phyloP scores from a whole-genome alignment of 257 asterid genomes.

The Rehmannia glutinosa region DNA sequence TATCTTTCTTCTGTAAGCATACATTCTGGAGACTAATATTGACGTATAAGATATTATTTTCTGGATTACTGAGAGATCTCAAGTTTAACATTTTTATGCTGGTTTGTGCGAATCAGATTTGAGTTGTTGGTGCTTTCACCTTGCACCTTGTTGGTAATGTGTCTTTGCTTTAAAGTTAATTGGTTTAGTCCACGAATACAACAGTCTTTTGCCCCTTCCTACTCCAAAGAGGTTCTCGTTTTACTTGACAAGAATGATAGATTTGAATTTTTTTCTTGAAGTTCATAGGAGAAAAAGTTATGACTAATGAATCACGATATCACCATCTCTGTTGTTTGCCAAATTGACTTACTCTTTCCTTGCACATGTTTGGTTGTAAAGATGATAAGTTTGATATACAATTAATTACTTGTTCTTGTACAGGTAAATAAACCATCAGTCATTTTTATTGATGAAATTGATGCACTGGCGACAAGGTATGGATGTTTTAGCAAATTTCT shows the following conservation, averaged over 20 bases:
- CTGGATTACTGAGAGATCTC: not conserved
- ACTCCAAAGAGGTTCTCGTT: too few species aligned
- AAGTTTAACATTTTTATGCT: not conserved
- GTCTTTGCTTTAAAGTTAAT: too few species aligned
- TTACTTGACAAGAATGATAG: too few species aligned
- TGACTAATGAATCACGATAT: not conserved
- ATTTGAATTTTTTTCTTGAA: too few species aligned
- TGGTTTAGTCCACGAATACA: too few species aligned
- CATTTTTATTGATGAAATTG: slow-evolving; percentile 96
- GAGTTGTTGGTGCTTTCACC: too few species aligned
- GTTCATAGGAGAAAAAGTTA: not conserved
- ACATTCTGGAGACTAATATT: too few species aligned
- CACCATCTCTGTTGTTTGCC: not conserved
- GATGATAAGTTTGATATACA: not conserved
- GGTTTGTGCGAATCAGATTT: not conserved
- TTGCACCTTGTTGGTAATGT: too few species aligned
- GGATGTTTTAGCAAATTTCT: slow-evolving; percentile 13
- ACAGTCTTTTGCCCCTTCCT: too few species aligned
- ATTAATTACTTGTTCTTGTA: slow-evolving; percentile 25
- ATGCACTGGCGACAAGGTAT: slow-evolving; percentile 97
- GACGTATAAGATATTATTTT: not conserved
- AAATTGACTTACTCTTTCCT: not conserved
- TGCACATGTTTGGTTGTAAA: not conserved
- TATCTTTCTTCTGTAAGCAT: too few species aligned
- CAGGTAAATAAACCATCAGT: slow-evolving; percentile 98